Evolutionary conservation across 2,329 filamentous ascomycete species (phyloP), one percentile per base, ranked within the genome.

Genomic region (Fusarium sp.): DNA sequence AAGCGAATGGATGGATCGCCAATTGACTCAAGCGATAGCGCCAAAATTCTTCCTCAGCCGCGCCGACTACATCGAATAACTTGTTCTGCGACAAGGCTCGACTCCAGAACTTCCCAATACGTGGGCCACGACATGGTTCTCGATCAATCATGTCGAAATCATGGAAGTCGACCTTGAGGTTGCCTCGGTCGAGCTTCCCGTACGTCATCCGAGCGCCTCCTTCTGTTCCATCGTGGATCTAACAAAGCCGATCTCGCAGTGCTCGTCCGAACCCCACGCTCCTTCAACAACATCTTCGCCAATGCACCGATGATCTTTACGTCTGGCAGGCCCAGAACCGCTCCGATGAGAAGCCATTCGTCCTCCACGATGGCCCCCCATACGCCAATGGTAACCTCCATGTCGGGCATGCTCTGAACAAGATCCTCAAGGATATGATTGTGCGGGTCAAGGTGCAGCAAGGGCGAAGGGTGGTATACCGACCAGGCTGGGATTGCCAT

Each of bases 401-500:
- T 76, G 89, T 96, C 65, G 96, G 96, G 3, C 96, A 99, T 83
- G 93, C 96, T 34, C 83, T 99, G 77, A 99, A 99, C 81, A 99
- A 99, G 82, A 91, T 98, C 73, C 84, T 97, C 64, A 99, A 99
- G 83, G 96, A 99, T 80, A 92, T 98, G 75, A 92, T 97, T 67
- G 85, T 93, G 73, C 88, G 96, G 40, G 89, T 91, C 66, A 89
- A 97, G 81, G 83, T 98, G 65, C 89, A 92, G 65, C 86, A 90
- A 76, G 96, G 85, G 73, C 74, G 73, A 75, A 85, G 88, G 67
- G 90, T 98, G 33, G 85, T 89, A 38, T 99, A 96, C 76, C 85
- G 93, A 14, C 96, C 96, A 2, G 95, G 96, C 49, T 99, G 96
- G 96, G 96, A 99, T 78, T 99, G 96, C 72, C 96, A 99, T 83